Base-by-base conservation (phyloP, 2,329 filamentous ascomycete species). In the Pseudomassariella vexata region DNA sequence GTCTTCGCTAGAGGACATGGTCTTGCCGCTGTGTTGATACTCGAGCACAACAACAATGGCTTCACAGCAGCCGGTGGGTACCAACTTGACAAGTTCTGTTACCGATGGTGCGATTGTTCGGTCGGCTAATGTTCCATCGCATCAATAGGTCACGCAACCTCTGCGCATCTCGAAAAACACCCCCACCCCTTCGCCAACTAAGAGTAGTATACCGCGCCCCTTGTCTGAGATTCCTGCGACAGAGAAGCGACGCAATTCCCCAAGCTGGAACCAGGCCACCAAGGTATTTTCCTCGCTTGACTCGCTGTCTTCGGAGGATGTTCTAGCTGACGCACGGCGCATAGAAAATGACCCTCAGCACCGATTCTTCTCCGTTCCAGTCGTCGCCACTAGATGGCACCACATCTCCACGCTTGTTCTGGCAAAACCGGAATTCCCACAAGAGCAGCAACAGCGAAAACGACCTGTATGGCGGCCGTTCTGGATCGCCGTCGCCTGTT, bases 221-320 rank as follows among this genome's bases (percentile, higher is more conserved):
- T 73, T 98, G 44, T 85, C 87, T 40, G 92, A 98, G 66, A 79
- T 98, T 53, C 86, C 84, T 47, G 84, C 85, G 32, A 84, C 84
- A 41, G 86, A 89, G 62, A 82, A 79, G 59, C 78, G 90, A 55
- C 76, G 89, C 50, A 96, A 96, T 66, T 95, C 89, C 30, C 88
- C 89, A 32, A 94, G 84, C 66, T 94, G 82, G 76, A 88, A 83
- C 50, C 83, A 89, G 57, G 59, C 65, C 40, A 70, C 62, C 66
- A 87, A 84, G 74, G 83, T 89, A 69, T 57, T 59, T 42, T 45
- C 21, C 27, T 20, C 41, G 45, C 38, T 47, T 38, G 40, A 37
- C 39, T 24, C 33, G 36, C 37, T 28, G 15, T 33, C 42, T 27
- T 35, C 28, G 34, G 19, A 16, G 25, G 34, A n/a, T 28, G 21